These are phyloP conservation scores for Trichoderma sp. DNA, from an alignment of 2,329 filamentous ascomycete species.

Conservation along the genomic window DNA sequence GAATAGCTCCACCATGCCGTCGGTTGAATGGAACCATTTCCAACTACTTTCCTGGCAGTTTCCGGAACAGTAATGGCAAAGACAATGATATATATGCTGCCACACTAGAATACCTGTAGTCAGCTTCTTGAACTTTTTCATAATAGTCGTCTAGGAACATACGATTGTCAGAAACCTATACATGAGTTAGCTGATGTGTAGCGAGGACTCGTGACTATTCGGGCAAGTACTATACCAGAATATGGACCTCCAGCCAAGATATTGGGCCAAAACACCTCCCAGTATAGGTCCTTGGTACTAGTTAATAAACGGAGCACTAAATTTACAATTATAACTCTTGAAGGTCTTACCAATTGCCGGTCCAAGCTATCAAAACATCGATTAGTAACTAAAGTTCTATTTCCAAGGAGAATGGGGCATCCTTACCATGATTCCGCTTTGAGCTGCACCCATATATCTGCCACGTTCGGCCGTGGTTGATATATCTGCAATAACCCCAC, in stretches of 20 bases:
- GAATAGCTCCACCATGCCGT: not conserved
- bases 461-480: not conserved
- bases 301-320: not conserved
- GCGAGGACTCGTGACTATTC: not conserved
- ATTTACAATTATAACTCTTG: not conserved
- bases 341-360: not conserved
- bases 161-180: not conserved
- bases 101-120: not conserved
- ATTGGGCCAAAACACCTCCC: not conserved
- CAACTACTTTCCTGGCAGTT: not conserved
- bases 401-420: not conserved
- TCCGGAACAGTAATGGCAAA: not conserved
- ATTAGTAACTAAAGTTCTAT: not conserved
- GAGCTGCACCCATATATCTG: not conserved
- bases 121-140: not conserved
- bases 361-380: not conserved
- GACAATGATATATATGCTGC: not conserved
- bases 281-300: not conserved
- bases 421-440: not conserved
- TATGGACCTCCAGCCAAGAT: constrained; percentile 2
- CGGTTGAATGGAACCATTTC: not conserved
- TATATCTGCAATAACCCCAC: constrained; percentile 3
- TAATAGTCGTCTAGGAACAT: not conserved
- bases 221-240: not conserved
- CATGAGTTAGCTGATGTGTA: not conserved